Evolutionary conservation across 352 stramenopile genomes (phyloP).

Genomic region (Phytophthora foliorum): DNA sequence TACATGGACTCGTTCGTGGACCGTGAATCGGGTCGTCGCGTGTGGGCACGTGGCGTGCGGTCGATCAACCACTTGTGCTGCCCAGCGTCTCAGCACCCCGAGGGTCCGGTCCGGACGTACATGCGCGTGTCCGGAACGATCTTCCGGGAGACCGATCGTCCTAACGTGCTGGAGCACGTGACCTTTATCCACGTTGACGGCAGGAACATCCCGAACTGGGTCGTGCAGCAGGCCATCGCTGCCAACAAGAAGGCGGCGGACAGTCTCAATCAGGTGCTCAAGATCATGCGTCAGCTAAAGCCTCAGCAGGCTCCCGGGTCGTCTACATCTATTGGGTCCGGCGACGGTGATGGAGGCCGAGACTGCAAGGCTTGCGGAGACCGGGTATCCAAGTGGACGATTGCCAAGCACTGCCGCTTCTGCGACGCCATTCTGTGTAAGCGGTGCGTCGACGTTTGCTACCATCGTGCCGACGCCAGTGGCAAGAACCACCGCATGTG

Average conservation of each 20-base stretch:
- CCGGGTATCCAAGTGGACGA: conserved; percentile 72
- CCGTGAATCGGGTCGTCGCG: conserved; percentile 56
- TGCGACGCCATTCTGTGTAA: conserved; percentile 76
- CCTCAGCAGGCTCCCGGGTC: conserved; percentile 27
- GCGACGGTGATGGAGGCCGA: conserved; percentile 35
- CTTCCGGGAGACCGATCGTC: conserved; percentile 63
- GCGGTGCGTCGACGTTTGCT: conserved; percentile 64
- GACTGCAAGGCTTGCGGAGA: conserved; percentile 64
- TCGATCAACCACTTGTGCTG: conserved; percentile 74
- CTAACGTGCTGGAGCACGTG: conserved; percentile 65
- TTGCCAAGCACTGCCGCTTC: conserved; percentile 66
- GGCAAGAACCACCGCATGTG: conserved; percentile 72
- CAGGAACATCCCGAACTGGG: conserved; percentile 53
- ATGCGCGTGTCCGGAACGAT: conserved; percentile 69
- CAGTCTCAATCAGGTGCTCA: conserved; percentile 72
- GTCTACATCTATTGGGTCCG: conserved; percentile 18
- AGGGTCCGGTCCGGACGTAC: conserved; percentile 60
- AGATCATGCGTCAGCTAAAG: conserved; percentile 59
- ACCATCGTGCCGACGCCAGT: conserved; percentile 44
- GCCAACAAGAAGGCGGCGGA: conserved; percentile 57
- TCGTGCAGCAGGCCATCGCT: conserved; percentile 55
- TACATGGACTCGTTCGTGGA: conserved; percentile 80
- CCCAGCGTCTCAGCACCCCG: conserved; percentile 64
- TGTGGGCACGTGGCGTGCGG: conserved; percentile 73
- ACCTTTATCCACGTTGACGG: conserved; percentile 68